These are phyloP conservation scores for Sporisorium iseilematis-ciliati DNA, from an alignment of 1,284 basidiomycete species.

Conservation along the genomic window DNA sequence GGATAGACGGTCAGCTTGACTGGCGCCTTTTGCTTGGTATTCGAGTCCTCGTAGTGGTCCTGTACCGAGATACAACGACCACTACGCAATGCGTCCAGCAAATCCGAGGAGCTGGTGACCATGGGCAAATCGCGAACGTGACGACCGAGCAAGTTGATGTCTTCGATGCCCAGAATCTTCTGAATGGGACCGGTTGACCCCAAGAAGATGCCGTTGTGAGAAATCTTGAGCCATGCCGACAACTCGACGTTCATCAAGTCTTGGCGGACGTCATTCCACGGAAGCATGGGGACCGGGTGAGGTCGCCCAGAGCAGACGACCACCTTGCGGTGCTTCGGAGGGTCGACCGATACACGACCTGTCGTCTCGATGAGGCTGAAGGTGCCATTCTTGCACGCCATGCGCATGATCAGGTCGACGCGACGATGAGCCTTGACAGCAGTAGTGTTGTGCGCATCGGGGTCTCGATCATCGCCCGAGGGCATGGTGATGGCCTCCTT, in stretches of 20 bases:
- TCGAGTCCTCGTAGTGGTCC: slow-evolving; percentile 34
- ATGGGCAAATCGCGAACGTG: slow-evolving; percentile 51
- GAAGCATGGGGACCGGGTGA: slow-evolving; percentile 52
- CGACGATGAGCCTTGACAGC: slow-evolving; percentile 38
- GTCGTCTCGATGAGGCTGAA: slow-evolving; percentile 50
- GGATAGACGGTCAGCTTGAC: slow-evolving; percentile 55
- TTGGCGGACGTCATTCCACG: slow-evolving; percentile 47
- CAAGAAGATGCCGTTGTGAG: slow-evolving; percentile 54
- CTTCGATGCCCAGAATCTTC: slow-evolving; percentile 46
- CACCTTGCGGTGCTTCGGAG: slow-evolving; percentile 54
- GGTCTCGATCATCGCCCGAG: slow-evolving; percentile 24
- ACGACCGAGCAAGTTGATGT: slow-evolving; percentile 43
- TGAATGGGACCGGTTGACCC: slow-evolving; percentile 48
- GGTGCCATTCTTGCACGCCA: slow-evolving; percentile 42
- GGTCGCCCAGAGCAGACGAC: slow-evolving; percentile 50
- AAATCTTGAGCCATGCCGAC: slow-evolving; percentile 52
- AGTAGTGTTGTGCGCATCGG: slow-evolving; percentile 25
- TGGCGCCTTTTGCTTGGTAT: slow-evolving; percentile 18
- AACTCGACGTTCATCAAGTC: slow-evolving; percentile 27
- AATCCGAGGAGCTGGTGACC: slow-evolving; percentile 48
- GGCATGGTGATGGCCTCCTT: slow-evolving; percentile 75
- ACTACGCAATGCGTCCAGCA: slow-evolving; percentile 40
- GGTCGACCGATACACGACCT: slow-evolving; percentile 46
- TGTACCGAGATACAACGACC: slow-evolving; percentile 50
- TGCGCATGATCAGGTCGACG: slow-evolving; percentile 52